phyloP scores from a whole-genome alignment of 2,329 filamentous ascomycete species.

The Diplodia seriata region DNA sequence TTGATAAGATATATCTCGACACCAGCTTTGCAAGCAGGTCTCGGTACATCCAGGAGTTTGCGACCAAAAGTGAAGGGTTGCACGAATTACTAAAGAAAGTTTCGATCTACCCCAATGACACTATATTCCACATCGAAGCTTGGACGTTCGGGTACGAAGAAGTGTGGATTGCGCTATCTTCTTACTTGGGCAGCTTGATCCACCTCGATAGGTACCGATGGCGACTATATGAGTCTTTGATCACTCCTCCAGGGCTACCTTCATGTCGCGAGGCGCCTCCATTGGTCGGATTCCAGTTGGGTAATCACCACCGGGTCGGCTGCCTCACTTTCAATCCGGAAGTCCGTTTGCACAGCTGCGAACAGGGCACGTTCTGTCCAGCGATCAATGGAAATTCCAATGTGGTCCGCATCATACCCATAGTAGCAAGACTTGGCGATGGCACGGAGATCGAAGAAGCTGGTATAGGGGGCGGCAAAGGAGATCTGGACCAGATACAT shows the following conservation, averaged over 20 bases:
- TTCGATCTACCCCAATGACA: slow-evolving; percentile 70
- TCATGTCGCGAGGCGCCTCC: slow-evolving; percentile 67
- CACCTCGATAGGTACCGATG: slow-evolving; percentile 86
- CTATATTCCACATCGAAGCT: slow-evolving; percentile 81
- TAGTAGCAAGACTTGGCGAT: slow-evolving; percentile 69
- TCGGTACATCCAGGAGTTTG: slow-evolving; percentile 59
- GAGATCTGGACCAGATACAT: slow-evolving; percentile 72
- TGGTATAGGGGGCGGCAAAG: slow-evolving; percentile 79
- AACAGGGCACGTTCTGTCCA: slow-evolving; percentile 70
- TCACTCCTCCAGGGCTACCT: slow-evolving; percentile 48
- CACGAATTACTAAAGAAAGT: slow-evolving; percentile 75
- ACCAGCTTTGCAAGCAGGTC: slow-evolving; percentile 73
- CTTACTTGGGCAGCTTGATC: slow-evolving; percentile 71
- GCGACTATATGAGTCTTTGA: slow-evolving; percentile 70
- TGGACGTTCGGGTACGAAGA: slow-evolving; percentile 97
- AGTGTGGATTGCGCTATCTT: slow-evolving; percentile 83
- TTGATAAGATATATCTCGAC: slow-evolving; percentile 89
- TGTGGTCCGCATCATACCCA: slow-evolving; percentile 78
- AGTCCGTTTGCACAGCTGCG: slow-evolving; percentile 83
- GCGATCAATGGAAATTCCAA: slow-evolving; percentile 54
- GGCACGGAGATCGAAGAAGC: slow-evolving; percentile 73
- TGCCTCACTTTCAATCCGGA: slow-evolving; percentile 71
- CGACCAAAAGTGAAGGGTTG: slow-evolving; percentile 75
- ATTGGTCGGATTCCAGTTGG: slow-evolving; percentile 75
- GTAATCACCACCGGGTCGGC: slow-evolving; percentile 72